A percentile compares a stretch with the other conserved stretches of the same genome.
These are phyloP conservation scores for Pestalotiopsis sp. DNA, from an alignment of 2,329 filamentous ascomycete genomes.

Conservation along the genomic window DNA sequence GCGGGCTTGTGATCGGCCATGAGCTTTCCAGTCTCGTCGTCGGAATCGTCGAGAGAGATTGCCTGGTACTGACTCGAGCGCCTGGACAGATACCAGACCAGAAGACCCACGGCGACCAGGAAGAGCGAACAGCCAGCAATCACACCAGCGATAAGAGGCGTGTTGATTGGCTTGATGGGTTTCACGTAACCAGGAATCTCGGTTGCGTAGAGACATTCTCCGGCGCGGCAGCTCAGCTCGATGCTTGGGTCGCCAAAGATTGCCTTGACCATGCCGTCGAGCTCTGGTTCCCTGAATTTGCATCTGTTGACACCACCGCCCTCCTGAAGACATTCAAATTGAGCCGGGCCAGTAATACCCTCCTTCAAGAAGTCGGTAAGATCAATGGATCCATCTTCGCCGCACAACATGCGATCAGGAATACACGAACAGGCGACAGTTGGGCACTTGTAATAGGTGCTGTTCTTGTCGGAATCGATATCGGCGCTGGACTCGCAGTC, in stretches of 20 bases:
- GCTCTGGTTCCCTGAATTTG: conserved; percentile 85
- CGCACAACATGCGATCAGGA: conserved; percentile 89
- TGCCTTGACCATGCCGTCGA: conserved; percentile 86
- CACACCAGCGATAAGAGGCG: conserved; percentile 89
- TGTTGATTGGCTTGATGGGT: conserved; percentile 94
- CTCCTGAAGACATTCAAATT: conserved; percentile 73
- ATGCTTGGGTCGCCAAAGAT: conserved; percentile 95
- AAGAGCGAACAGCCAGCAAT: conserved; percentile 88
- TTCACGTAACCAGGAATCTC: conserved; percentile 89
- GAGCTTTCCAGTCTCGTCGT: conserved; percentile 83
- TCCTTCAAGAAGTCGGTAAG: conserved; percentile 85
- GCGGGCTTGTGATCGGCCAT: conserved; percentile 92
- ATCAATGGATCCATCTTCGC: conserved; percentile 87
- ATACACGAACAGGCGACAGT: conserved; percentile 88
- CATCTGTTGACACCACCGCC: conserved; percentile 69
- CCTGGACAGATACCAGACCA: conserved; percentile 86
- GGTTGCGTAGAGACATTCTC: conserved; percentile 91
- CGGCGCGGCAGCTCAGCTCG: conserved; percentile 76
- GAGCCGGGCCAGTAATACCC: conserved; percentile 83
- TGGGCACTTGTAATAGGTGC: conserved; percentile 82
- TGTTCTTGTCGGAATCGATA: conserved; percentile 72
- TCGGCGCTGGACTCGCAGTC: conserved; percentile 76
- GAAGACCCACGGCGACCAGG: conserved; percentile 81
- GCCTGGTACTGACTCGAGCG: conserved; percentile 71
- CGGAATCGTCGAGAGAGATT: conserved; percentile 85